phyloP scores from a whole-genome alignment of 345 rosid species.

The Murraya paniculata region DNA sequence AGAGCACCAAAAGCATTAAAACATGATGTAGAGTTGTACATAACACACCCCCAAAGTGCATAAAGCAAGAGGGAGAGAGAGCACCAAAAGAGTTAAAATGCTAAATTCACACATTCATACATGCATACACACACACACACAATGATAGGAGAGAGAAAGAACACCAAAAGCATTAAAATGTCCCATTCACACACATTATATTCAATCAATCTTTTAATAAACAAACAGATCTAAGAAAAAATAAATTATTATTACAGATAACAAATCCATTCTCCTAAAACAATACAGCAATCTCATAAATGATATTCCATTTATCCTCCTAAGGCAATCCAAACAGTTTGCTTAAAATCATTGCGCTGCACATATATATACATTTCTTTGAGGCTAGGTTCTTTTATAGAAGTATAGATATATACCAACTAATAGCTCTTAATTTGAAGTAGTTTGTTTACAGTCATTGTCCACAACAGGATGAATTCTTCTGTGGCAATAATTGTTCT shows the following conservation, averaged over 20 bases:
- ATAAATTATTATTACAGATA: background rate
- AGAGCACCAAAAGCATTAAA: background rate
- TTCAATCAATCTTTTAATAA: background rate
- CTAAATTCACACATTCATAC: background rate
- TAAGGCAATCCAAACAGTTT: background rate
- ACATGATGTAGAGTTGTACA: background rate
- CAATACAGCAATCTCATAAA: background rate
- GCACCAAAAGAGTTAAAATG: background rate
- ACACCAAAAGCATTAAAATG: background rate
- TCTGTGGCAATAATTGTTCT: background rate
- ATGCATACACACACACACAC: background rate
- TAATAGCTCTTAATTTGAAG: background rate
- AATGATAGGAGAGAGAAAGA: background rate
- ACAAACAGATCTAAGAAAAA: background rate
- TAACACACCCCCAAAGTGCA: background rate
- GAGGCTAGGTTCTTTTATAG: background rate
- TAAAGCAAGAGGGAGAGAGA: background rate
- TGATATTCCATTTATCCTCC: background rate
- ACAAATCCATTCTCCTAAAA: background rate
- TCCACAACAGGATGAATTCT: background rate
- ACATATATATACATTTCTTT: background rate
- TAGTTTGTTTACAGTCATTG: background rate
- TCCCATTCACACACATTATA: background rate
- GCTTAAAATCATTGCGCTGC: background rate
- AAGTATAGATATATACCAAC: background rate